A percentile compares a stretch with the other conserved stretches of the same genome.
Evolutionary conservation across 495 filamentous ascomycete genomes (phyloP).

Genomic region (Clavariopsis aquatica): DNA sequence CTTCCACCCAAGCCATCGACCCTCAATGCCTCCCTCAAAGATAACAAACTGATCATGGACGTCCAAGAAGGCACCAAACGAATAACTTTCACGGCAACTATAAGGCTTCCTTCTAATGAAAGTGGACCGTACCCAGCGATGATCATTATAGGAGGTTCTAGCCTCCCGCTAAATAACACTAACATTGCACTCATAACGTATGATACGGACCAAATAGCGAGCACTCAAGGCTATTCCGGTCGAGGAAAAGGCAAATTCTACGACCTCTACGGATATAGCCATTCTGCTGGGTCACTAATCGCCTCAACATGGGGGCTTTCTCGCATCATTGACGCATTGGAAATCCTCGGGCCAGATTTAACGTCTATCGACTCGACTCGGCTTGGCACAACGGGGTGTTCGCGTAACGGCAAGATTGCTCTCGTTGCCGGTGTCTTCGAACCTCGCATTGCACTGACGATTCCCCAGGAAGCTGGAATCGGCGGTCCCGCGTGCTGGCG

Average conservation of each 20-base stretch:
- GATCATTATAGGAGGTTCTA: slow-evolving; percentile 44
- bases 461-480: slow-evolving; percentile 52
- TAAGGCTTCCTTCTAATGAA: slow-evolving; percentile 37
- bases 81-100: slow-evolving; percentile 35
- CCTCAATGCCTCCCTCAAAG: slow-evolving; percentile 43
- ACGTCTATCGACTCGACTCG: slow-evolving; percentile 46
- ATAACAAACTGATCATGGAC: slow-evolving; percentile 45
- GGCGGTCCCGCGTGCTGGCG: slow-evolving; percentile 52
- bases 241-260: slow-evolving; percentile 51
- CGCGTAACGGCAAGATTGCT: slow-evolving; percentile 54
- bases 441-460: slow-evolving; percentile 47
- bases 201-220: slow-evolving; percentile 31
- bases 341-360: slow-evolving; percentile 41
- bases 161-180: slow-evolving; percentile 44
- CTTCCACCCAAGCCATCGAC: slow-evolving; percentile 33
- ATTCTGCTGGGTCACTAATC: slow-evolving; percentile 45
- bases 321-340: slow-evolving; percentile 52
- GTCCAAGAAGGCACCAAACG: slow-evolving; percentile 40
- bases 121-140: slow-evolving; percentile 48
- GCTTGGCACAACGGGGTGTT: slow-evolving; percentile 52
- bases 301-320: slow-evolving; percentile 52
- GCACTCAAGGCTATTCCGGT: slow-evolving; percentile 44
- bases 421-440: slow-evolving; percentile 53
- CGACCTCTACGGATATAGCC: slow-evolving; percentile 47
- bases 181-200: slow-evolving; percentile 49